Base-by-base conservation (phyloP, 2,329 filamentous ascomycete species). In the Verticillium albo-atrum region DNA sequence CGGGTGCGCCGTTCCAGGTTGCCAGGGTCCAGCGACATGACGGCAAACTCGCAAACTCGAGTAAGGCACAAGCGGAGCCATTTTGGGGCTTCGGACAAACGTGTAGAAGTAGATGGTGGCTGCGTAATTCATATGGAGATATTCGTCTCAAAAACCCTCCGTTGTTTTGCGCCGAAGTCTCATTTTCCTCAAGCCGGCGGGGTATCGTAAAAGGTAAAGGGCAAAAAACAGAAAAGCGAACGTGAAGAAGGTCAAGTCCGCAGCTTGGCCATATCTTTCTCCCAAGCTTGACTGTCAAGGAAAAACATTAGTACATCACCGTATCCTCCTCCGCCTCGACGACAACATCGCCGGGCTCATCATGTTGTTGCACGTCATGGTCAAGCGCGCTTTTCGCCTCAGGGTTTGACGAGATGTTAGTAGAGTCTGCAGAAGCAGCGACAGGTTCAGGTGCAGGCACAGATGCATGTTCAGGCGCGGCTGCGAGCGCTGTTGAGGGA, bases 251-350 rank as follows among this genome's bases (percentile, higher is more conserved):
- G n/a, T 23, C n/a, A 23, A 9, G 20, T 47, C 20, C 20, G 9
- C 7, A 12, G 20, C 20, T 47, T 47, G 42, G 7, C 42, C n/a
- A 20, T 14, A 23, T 12, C 20, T 47, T 7, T n/a, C 9, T 12
- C n/a, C 20, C 20, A 47, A 47, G 25, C 7, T n/a, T 23, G 20
- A 23, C 42, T 47, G n/a, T 47, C 42, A 12, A 25, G n/a, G 42
- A 20, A 47, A 37, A 47, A n/a, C 20, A 53, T 83, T 78, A 97
- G 77, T 97, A 97, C 61, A 96, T 94, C 57, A 97, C 91, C 67
- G 89, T 92, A 68, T 97, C 92, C 77, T 97, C 92, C 61, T 92
- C 91, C 58, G 89, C 90, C 72, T 92, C 90, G 58, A 95, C 87
- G 65, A 96, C 82, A 59, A 94, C 88, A 68, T 93, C 90, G 57